Base-by-base conservation (phyloP, 192 early-diverging fungal genomes). In the Coemansia umbellata region DNA sequence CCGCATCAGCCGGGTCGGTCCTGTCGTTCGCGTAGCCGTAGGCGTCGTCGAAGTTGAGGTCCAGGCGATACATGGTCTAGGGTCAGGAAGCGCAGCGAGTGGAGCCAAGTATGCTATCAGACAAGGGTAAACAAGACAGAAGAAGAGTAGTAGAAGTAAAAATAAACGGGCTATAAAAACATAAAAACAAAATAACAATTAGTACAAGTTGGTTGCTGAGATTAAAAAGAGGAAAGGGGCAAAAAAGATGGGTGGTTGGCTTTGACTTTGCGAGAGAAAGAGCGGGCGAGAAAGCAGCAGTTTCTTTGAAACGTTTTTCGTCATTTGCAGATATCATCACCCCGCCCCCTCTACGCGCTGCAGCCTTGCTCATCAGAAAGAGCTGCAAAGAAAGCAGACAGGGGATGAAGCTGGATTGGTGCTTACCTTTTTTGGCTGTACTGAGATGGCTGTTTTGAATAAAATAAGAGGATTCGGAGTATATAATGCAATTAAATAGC, bases 21-120 rank as follows among this genome's bases (percentile, higher is more conserved):
- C 50, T 23, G 50, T 49, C 50, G 44, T 28, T 60, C 7, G 40
- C 18, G 24, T 31, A 31, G 10, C 36, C 41, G 53, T 41, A 50
- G n/a, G 27, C 60, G 52, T 43, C 39, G 26, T 22, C 57, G 57
- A 72, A 65, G 58, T 72, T 72, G 13, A 72, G 58, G 37, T 53
- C 69, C 31, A 65, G 41, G 58, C 53, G 47, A 53, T 53, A 60
- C 63, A 60, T 72, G 31, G 21, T 32, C 31, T 18, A n/a, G 8
- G 23, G 13, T 14, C 50, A 52, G 18, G 17, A 8, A 6, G 11
- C 3, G 24, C 14, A 18, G 51, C 18, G 39, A n/a, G n/a, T 21
- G 13, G 13, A 27, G 21, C 15, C 27, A 40, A 53, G 14, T 17
- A 40, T 18, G 18, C 21, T 31, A 37, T 7, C n/a, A 27, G 18